phyloP scores from a whole-genome alignment of 306 rosid genomes.

The Quercus mongolica region DNA sequence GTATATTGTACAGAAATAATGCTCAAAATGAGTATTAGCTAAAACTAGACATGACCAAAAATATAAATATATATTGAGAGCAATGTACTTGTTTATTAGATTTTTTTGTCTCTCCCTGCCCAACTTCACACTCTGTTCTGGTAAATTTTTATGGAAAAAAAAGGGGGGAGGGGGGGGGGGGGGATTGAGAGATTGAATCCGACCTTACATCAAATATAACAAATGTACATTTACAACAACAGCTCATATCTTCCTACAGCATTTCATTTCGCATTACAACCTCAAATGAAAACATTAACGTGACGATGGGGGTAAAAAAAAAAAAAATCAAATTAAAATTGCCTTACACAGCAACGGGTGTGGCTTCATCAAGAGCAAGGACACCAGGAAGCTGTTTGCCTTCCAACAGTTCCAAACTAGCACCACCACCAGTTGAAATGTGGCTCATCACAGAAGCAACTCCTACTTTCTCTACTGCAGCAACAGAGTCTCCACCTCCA shows the following conservation, averaged over 20 bases:
- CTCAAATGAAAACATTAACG: constrained; percentile 31
- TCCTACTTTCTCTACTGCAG: constrained; percentile 99
- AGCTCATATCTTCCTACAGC: constrained; percentile 48
- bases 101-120: constrained; percentile 2
- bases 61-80: neutral
- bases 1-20: too few species aligned
- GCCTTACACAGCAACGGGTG: constrained; percentile 71
- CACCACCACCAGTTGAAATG: constrained; percentile 99
- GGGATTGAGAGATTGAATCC: neutral
- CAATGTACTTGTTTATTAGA: constrained; percentile 23
- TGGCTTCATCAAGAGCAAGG: constrained; percentile 92
- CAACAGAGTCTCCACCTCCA: constrained; percentile 99
- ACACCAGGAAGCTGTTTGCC: constrained; percentile 99
- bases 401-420: constrained; percentile 97
- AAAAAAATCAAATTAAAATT: constrained; percentile 27
- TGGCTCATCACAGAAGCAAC: constrained; percentile 96
- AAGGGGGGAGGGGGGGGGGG: neutral
- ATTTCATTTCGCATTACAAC: constrained; percentile 43
- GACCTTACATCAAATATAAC: constrained; percentile 25
- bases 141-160: constrained; percentile 33
- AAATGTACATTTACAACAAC: constrained; percentile 46
- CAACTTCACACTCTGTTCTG: constrained; percentile 24
- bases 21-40: too few species aligned
- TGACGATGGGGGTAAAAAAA: constrained; percentile 12
- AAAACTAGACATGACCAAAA: neutral